phyloP scores from a whole-genome alignment of 768 basidiomycete genomes.

The Lentinula edodes region DNA sequence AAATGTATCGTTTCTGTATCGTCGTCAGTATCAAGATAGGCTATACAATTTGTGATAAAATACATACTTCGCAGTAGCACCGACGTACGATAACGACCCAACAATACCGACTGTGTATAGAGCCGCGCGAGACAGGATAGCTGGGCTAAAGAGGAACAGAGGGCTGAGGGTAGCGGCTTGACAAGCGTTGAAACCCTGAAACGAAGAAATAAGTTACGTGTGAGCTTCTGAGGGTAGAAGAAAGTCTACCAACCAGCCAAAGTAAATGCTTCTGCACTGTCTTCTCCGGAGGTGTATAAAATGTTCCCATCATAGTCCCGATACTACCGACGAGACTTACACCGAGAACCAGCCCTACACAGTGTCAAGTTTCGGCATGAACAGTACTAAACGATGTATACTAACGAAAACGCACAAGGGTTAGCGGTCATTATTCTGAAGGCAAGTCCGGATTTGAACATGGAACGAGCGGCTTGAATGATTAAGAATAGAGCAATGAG shows the following conservation, averaged over 20 bases:
- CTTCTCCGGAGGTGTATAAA: constrained; percentile 74
- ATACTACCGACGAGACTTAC: constrained; percentile 75
- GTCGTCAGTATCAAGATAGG: neutral
- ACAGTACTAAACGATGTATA: neutral
- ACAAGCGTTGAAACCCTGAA: constrained; percentile 75
- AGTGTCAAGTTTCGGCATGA: neutral
- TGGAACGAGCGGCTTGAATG: constrained; percentile 45
- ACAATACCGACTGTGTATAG: constrained; percentile 84
- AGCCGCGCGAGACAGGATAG: constrained; percentile 80
- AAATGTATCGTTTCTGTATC: constrained; percentile 66
- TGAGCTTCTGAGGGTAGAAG: constrained; percentile 7
- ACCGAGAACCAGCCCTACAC: constrained; percentile 77
- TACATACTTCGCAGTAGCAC: constrained; percentile 74
- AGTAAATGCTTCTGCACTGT: constrained; percentile 72
- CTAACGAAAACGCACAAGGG: constrained; percentile 49
- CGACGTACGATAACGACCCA: constrained; percentile 82
- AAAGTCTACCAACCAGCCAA: constrained; percentile 56
- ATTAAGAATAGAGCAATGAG: neutral
- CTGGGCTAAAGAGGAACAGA: constrained; percentile 84
- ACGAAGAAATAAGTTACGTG: neutral
- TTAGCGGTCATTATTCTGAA: constrained; percentile 79
- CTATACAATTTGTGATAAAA: neutral
- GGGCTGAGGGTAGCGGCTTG: constrained; percentile 86
- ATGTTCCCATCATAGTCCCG: constrained; percentile 80
- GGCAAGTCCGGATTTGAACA: constrained; percentile 65